phyloP scores from a whole-genome alignment of 345 rosid genomes.

The Corchorus olitorius region DNA sequence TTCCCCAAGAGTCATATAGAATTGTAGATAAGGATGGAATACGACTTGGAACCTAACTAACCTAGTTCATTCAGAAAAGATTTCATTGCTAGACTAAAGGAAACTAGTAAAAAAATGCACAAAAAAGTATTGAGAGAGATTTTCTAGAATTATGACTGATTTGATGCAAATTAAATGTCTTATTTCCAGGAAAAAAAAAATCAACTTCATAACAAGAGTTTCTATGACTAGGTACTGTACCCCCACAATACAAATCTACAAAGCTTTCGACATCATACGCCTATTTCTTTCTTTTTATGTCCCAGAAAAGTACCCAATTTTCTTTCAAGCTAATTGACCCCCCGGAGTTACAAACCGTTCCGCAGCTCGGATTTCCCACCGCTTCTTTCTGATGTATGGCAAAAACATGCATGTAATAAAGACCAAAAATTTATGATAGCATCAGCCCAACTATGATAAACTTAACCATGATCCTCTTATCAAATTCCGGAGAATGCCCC shows the following conservation, averaged over 20 bases:
- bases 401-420: conserved; percentile 27
- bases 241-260: conserved; percentile 43
- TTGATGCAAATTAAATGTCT: conserved; percentile 20
- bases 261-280: conserved; percentile 38
- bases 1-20: no score
- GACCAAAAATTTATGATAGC: conserved; percentile 37
- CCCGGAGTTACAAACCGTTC: conserved; percentile 19
- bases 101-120: background rate
- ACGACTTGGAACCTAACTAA: no score
- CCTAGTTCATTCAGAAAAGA: no score
- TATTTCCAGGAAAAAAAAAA: conserved; percentile 29
- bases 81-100: background rate
- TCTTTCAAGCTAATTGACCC: conserved; percentile 19
- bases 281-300: conserved; percentile 18
- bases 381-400: conserved; percentile 12
- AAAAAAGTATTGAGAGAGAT: background rate
- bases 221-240: conserved; percentile 29
- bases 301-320: conserved; percentile 9
- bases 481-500: conserved; percentile 24
- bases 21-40: no score
- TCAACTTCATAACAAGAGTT: conserved; percentile 20
- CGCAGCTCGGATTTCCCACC: conserved; percentile 28
- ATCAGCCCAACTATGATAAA: conserved; percentile 25
- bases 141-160: conserved; percentile 2
- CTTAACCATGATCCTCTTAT: conserved; percentile 26